A percentile compares a stretch with the other conserved stretches of the same genome.
phyloP scores from a whole-genome alignment of 306 rosid genomes.

The Cucurbita moschata region DNA sequence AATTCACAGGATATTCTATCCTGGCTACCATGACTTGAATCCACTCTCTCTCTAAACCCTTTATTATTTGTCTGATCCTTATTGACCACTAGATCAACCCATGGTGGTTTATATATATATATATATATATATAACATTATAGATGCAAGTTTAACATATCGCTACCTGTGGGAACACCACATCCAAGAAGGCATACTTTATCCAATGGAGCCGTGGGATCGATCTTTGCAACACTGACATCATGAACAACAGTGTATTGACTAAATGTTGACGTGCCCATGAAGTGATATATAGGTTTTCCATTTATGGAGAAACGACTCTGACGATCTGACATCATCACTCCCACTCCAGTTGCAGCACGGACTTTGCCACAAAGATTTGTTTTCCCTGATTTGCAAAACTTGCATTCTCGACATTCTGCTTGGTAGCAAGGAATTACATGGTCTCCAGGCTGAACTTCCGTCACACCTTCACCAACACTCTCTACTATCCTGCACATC shows the following conservation, averaged over 20 bases:
- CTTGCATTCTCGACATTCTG: slow-evolving; percentile 90
- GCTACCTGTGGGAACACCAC: slow-evolving; percentile 76
- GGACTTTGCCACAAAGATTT: slow-evolving; percentile 86
- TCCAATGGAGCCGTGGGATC: slow-evolving; percentile 70
- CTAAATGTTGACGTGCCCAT: slow-evolving; percentile 98
- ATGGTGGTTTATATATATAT: too few species aligned
- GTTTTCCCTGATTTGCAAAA: slow-evolving; percentile 96
- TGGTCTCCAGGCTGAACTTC: slow-evolving; percentile 78
- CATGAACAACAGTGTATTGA: slow-evolving; percentile 91
- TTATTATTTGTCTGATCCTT: too few species aligned
- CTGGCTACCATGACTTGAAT: too few species aligned
- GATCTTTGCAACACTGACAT: slow-evolving; percentile 89
- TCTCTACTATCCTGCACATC: slow-evolving; percentile 62
- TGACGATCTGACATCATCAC: slow-evolving; percentile 73
- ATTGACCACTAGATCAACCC: too few species aligned
- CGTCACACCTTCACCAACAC: slow-evolving; percentile 90
- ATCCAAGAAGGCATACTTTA: slow-evolving; percentile 93
- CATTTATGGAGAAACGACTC: slow-evolving; percentile 74
- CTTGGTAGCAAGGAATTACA: slow-evolving; percentile 93
- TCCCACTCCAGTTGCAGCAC: slow-evolving; percentile 81
- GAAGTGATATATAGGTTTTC: slow-evolving; percentile 75
- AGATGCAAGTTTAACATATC: not conserved
- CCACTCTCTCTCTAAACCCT: too few species aligned
- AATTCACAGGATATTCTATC: too few species aligned
- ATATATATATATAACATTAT: too few species aligned